Base-by-base conservation (phyloP, 2,329 filamentous ascomycete species). In the Apiospora saccharicola region DNA sequence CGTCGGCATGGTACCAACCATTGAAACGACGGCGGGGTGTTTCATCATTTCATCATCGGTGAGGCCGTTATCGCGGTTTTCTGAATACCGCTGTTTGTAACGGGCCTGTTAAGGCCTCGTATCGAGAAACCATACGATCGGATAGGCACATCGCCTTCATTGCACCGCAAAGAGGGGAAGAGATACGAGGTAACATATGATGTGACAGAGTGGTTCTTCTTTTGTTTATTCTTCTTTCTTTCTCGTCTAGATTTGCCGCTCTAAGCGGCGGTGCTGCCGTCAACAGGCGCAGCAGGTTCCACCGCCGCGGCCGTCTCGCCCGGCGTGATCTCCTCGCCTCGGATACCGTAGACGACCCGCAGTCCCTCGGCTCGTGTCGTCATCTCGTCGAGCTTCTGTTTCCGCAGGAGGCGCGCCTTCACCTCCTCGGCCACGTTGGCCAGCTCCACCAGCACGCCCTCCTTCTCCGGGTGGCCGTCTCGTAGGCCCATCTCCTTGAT, bases 391-490 rank as follows among this genome's bases (percentile, higher is more conserved):
- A 87, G 78, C 76, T 82, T 81, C 69, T 82, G 80, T 77, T 85
- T 86, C 72, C 84, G 81, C 72, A 69, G 67, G 43, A 76, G 68
- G 34, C 72, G 73, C 64, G 74, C 69, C 81, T 87, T 89, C 57
- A 95, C 86, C 82, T 94, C 92, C 16, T 84, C 81, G 3, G 91
- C 89, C 79, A 95, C 83, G 71, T 91, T 86, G 44, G 82, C 83
- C 75, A 93, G 86, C 70, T 91, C 85, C 30, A 98, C 90, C 72
- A 95, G 83, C 57, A 95, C 88, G 69, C 95, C 96, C 73, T 97
- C 93, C 86, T 98, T 98, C 82, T 98, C 94, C 0, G 94, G 92
- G 86, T 98, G 93, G 37, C 91, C 94, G 53, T 96, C 92, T 67
- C 94, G 91, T 84, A 95, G 79, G 70, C 80, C 86, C 82, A 88